Conservation (phyloP, 2,329 filamentous ascomycete genomes). For the Corniculantispora saksenae region DNA sequence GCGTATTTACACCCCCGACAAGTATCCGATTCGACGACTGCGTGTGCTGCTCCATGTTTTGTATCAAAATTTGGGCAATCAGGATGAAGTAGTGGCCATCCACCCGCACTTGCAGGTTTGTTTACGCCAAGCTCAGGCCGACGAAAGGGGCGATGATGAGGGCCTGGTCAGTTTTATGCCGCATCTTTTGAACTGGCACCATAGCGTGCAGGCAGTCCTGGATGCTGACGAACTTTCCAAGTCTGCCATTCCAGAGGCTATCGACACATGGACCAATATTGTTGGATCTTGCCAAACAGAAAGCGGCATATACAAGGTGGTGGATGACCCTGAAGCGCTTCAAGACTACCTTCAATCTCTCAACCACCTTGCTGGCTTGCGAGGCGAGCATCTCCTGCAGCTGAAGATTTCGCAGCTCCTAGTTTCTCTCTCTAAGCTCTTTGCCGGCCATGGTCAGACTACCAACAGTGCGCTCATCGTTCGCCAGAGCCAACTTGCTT, state of each 20-base stretch:
- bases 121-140: conserved; percentile 36
- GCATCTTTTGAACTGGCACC: conserved; percentile 49
- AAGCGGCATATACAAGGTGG: conserved; percentile 42
- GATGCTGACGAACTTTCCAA: conserved; percentile 34
- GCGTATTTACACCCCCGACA: conserved; percentile 49
- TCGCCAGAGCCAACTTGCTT: conserved; percentile 49
- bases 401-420: conserved; percentile 32
- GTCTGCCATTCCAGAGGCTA: conserved; percentile 36
- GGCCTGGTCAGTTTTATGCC: conserved; percentile 46
- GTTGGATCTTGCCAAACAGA: conserved; percentile 40
- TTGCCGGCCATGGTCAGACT: conserved; percentile 31
- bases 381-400: conserved; percentile 49
- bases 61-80: conserved; percentile 49
- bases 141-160: conserved; percentile 46
- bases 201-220: conserved; percentile 46
- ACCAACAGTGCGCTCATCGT: conserved; percentile 44
- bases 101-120: conserved; percentile 41
- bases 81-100: conserved; percentile 41
- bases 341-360: conserved; percentile 52
- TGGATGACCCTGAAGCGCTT: conserved; percentile 53
- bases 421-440: conserved; percentile 40
- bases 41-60: conserved; percentile 53
- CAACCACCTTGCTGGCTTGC: conserved; percentile 52
- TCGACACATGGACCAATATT: conserved; percentile 48
- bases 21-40: conserved; percentile 54